A percentile compares a stretch with the other conserved stretches of the same genome.
These are phyloP conservation scores for Murraya koenigii DNA, from an alignment of 345 rosid species.

Conservation along the genomic window DNA sequence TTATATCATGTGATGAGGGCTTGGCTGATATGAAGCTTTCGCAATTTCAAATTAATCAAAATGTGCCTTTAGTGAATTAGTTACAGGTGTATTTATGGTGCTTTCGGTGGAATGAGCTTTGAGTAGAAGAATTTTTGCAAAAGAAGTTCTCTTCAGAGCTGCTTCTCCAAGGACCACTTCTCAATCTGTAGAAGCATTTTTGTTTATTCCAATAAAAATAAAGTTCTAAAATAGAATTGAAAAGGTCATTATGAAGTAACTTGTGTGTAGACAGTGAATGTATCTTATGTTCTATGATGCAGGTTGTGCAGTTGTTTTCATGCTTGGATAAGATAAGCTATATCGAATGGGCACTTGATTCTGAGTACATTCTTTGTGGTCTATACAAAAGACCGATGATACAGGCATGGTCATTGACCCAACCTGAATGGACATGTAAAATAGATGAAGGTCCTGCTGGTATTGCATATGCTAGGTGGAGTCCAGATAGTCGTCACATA, in stretches of 20 bases:
- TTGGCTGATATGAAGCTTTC: not conserved
- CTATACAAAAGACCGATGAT: conserved; percentile 85
- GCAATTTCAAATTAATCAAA: not conserved
- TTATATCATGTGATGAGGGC: not conserved
- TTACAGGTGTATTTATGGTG: not conserved
- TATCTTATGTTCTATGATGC: conserved; percentile 29
- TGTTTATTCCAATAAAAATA: not conserved
- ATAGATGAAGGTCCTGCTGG: conserved; percentile 98
- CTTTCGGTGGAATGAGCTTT: not conserved
- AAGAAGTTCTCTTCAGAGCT: not conserved
- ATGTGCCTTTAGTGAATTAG: not conserved
- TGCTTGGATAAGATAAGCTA: conserved; percentile 97
- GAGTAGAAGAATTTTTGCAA: not conserved
- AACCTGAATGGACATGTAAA: conserved; percentile 98
- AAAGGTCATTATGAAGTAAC: not conserved
- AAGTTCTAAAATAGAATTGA: not conserved
- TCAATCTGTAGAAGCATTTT: not conserved
- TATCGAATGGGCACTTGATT: conserved; percentile 95
- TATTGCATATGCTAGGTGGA: conserved; percentile 96
- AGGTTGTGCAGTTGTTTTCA: conserved; percentile 96
- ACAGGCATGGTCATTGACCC: conserved; percentile 89
- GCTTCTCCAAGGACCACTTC: not conserved
- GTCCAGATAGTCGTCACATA: conserved; percentile 96
- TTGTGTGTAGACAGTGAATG: not conserved
- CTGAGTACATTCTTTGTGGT: conserved; percentile 93